Percentiles rank a stretch among this genome's conserved stretches.
Conservation (phyloP, 176 grass and related monocot genomes). For the Cenchrus americanus region DNA sequence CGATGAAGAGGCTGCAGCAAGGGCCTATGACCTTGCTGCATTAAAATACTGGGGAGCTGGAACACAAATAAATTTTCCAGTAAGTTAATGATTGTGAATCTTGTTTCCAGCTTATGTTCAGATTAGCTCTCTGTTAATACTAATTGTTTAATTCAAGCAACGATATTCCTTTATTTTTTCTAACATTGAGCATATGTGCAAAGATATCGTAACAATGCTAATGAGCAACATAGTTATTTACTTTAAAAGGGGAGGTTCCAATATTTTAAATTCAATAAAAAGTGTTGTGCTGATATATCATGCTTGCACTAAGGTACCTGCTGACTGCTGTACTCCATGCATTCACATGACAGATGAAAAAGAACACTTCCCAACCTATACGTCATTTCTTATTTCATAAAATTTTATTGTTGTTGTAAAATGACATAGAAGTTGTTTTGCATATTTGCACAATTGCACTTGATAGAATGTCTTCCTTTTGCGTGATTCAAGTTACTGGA, state of each 20-base stretch:
- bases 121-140: background rate
- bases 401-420: background rate
- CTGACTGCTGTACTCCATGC: background rate
- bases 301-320: slow-evolving; percentile 6
- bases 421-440: background rate
- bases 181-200: slow-evolving; percentile 6
- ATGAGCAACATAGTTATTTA: slow-evolving; percentile 5
- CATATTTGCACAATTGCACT: background rate
- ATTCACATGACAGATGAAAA: background rate
- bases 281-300: background rate
- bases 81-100: slow-evolving; percentile 46
- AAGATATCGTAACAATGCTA: slow-evolving; percentile 1
- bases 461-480: slow-evolving; percentile 4
- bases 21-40: slow-evolving; percentile 99
- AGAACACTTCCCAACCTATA: background rate
- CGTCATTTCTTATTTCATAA: background rate
- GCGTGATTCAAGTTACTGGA: background rate
- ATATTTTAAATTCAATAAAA: background rate
- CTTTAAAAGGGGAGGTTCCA: slow-evolving; percentile 2
- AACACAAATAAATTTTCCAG: slow-evolving; percentile 98
- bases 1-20: slow-evolving; percentile 99
- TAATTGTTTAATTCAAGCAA: slow-evolving; percentile 23
- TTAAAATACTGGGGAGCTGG: slow-evolving; percentile 99
- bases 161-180: background rate
- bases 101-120: background rate